Evolutionary conservation across 768 basidiomycete genomes (phyloP), one percentile per base, ranked within the genome.

Genomic region (Phylloporus arenicola): DNA sequence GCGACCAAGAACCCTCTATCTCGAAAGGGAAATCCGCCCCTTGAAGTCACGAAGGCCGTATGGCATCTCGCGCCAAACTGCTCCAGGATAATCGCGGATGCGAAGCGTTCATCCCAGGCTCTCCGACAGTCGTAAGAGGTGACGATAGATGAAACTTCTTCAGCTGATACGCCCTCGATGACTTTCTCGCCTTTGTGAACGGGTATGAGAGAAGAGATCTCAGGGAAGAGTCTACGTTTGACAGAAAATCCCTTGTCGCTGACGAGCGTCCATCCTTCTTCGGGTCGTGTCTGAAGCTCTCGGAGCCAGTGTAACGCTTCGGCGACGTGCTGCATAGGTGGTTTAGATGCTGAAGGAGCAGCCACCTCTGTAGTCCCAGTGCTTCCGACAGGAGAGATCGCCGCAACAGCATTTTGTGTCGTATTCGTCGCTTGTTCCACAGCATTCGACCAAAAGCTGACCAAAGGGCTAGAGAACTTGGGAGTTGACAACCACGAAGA

Each of bases 91-190:
- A 69, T 72, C 6, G 76, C 80, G n/a, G 79, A 81, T 51, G 86
- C 88, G 58, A 91, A 86, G 19, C 86, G 75, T 47, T 92, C 86
- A 61, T 96, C 93, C 93, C 93, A 96, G 24, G 78, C 76, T 64
- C 81, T 84, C 53, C 90, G 78, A 50, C 84, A 86, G 44, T 83
- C 79, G 35, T 79, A 77, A 53, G 84, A 84, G 8, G 76, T 76
- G 16, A 96, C 75, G 19, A 88, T 77, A 1, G 84, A 75, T 0
- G 82, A 84, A 31, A 97, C 74, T 64, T 99, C 95, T 62, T 96
- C 94, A 1, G 93, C 93, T 1, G 92, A 88, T 11, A 94, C 80
- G 4, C 93, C 92, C 63, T 97, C 89, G 44, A 98, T 85, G 53
- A 97, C 91, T 68, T 90, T 89, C 62, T 86, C 83, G 0, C 89